phyloP scores from a whole-genome alignment of 768 basidiomycete species.

The Dentipellis sp. region DNA sequence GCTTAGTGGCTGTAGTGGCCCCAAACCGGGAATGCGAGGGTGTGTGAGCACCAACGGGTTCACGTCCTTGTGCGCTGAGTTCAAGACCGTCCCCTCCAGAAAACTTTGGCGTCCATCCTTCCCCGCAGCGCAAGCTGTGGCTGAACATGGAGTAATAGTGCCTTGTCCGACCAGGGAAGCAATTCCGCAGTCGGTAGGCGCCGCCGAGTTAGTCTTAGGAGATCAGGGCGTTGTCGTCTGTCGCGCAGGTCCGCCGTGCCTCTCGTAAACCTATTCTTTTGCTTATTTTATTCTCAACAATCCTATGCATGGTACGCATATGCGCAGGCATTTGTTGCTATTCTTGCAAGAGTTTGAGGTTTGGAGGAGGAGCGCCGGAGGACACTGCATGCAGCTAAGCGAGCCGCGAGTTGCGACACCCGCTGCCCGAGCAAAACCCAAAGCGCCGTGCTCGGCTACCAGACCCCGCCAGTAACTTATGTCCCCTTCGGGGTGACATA shows the following conservation, averaged over 20 bases:
- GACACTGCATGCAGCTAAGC: no score
- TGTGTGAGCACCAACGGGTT: slow-evolving; percentile 45
- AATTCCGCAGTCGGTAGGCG: slow-evolving; percentile 86
- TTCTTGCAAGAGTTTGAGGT: no score
- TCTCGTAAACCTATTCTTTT: slow-evolving; percentile 64
- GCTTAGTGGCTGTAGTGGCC: slow-evolving; percentile 74
- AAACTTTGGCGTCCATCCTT: slow-evolving; percentile 81
- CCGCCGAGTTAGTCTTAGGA: slow-evolving; percentile 90
- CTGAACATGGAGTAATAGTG: slow-evolving; percentile 72
- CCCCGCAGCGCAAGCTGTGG: slow-evolving; percentile 56
- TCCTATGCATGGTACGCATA: no score
- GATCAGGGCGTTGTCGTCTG: slow-evolving; percentile 78
- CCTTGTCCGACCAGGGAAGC: slow-evolving; percentile 85
- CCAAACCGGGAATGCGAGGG: slow-evolving; percentile 73
- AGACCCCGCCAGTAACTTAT: neutral
- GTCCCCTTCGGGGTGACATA: slow-evolving; percentile 84
- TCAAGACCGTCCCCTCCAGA: slow-evolving; percentile 92
- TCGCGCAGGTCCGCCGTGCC: slow-evolving; percentile 71
- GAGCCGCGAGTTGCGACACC: neutral
- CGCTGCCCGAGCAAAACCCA: neutral
- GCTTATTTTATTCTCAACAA: neutral
- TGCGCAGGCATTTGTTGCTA: no score
- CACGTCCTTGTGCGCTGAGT: slow-evolving; percentile 72
- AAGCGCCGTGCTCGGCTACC: neutral
- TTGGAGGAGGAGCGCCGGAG: no score